Conservation (phyloP, 495 filamentous ascomycete species). For the Corynascus novoguineensis region DNA sequence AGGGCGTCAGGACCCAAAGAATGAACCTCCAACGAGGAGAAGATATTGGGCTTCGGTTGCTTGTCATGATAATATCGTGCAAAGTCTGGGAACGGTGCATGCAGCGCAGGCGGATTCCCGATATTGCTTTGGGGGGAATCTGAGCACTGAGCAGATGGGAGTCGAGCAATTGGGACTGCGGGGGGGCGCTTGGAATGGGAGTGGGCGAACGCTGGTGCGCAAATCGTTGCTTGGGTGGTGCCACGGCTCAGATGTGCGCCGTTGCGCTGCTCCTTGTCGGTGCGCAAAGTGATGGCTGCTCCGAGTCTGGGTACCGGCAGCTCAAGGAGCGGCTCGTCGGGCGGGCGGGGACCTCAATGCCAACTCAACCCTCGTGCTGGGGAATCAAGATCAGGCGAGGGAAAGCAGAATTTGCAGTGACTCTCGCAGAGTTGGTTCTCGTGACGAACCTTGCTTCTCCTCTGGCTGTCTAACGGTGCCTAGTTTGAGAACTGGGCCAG, state of each 20-base stretch:
- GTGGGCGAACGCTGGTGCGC: conserved; percentile 3
- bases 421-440: background rate
- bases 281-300: conserved; percentile 20
- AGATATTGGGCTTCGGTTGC: conserved; percentile 46
- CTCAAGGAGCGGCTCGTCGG: conserved; percentile 18
- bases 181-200: conserved; percentile 4
- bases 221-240: conserved; percentile 3
- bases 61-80: conserved; percentile 51
- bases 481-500: conserved; percentile 29
- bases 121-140: conserved; percentile 26
- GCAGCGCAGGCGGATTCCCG: conserved; percentile 38
- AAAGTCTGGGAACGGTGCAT: conserved; percentile 28
- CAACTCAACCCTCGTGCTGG: conserved; percentile 6
- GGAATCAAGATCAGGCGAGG: background rate
- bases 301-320: conserved; percentile 18
- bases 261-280: conserved; percentile 13
- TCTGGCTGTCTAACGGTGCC: conserved; percentile 2
- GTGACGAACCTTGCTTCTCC: background rate
- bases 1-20: conserved; percentile 46
- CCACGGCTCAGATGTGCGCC: conserved; percentile 18
- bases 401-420: background rate
- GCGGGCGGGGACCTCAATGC: conserved; percentile 1
- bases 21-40: conserved; percentile 53
- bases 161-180: conserved; percentile 12
- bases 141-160: conserved; percentile 18